Percentiles rank a stretch among this genome's conserved stretches.
Evolutionary conservation across 2,329 filamentous ascomycete species (phyloP).

Genomic region (Fusarium sp.): DNA sequence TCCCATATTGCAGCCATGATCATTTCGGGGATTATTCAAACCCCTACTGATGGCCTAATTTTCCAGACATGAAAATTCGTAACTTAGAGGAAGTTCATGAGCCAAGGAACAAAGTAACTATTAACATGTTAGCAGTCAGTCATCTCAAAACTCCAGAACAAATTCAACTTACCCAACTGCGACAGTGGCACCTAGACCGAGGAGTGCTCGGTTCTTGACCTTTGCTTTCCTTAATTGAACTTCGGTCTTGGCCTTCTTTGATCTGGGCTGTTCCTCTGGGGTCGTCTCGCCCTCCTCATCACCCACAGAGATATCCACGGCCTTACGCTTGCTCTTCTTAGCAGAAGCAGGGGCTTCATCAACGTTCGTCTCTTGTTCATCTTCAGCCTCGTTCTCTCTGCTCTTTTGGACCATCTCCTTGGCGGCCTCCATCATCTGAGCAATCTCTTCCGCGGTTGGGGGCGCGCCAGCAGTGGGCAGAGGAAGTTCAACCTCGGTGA

Average conservation of each 20-base stretch:
- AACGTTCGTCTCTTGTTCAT: constrained; percentile 53
- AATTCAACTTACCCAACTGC: constrained; percentile 82
- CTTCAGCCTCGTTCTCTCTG: constrained; percentile 59
- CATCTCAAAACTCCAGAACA: not conserved
- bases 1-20: constrained; percentile 41
- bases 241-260: constrained; percentile 86
- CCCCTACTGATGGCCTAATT: constrained; percentile 8
- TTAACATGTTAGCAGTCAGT: constrained; percentile 28
- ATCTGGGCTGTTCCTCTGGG: constrained; percentile 58
- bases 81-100: constrained; percentile 62
- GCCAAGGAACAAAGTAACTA: constrained; percentile 62
- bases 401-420: constrained; percentile 86
- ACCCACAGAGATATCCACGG: constrained; percentile 75
- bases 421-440: constrained; percentile 86
- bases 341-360: constrained; percentile 51
- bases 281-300: constrained; percentile 49
- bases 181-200: constrained; percentile 87
- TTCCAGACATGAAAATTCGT: constrained; percentile 41
- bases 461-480: constrained; percentile 68
- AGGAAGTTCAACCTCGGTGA: constrained; percentile 81
- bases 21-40: constrained; percentile 22
- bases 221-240: constrained; percentile 85
- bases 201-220: constrained; percentile 84
- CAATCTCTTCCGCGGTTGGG: constrained; percentile 79
- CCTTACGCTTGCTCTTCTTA: constrained; percentile 77